Evolutionary conservation across 306 rosid genomes (phyloP), one percentile per base, ranked within the genome.

Genomic region (Cercis canadensis): DNA sequence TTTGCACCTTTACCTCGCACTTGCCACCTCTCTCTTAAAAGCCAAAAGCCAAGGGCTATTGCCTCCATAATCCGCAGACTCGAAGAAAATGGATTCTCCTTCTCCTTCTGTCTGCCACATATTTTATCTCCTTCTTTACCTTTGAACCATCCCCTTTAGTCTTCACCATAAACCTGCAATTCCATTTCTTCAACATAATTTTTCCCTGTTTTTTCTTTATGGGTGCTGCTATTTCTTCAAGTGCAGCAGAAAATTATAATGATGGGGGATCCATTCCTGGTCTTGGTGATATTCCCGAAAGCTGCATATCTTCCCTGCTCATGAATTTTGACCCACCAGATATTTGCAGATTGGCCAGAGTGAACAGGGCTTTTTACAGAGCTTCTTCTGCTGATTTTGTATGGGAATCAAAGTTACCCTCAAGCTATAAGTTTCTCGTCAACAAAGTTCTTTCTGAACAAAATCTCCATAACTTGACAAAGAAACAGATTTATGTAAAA

Each of bases 351-450:
- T 66, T 88, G 57, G 92, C 94, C 0, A 54, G 67, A 53, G 69
- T 93, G 11, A 93, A 78, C 77, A 73, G 59, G 11, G 29, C 85
- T 65, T 90, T 90, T 40, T 86, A 64, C 10, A 59, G 86, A 40
- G 92, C 98, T 73, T 88, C 98, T 31, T 83, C 71, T 5, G 84
- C 89, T 31, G 94, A 93, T 65, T 90, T 81, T 75, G 49, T 88
- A 0, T 93, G 96, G 98, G 89, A 88, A 31, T 84, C 96, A 36
- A 90, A 85, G 79, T 78, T 93, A 37, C 96, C 98, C 2, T 61
- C 69, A 7, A 71, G 55, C 62, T 88, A 84, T 39, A 79, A 70
- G 60, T 84, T 74, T 57, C 88, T 93, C 24, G 17, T 78, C 31
- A 62, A 60, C 0, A 82, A 80, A 60, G 39, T 84, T 34, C 62